These are phyloP conservation scores for Penicillium sp. DNA, from an alignment of 2,329 filamentous ascomycete species.

Conservation along the genomic window DNA sequence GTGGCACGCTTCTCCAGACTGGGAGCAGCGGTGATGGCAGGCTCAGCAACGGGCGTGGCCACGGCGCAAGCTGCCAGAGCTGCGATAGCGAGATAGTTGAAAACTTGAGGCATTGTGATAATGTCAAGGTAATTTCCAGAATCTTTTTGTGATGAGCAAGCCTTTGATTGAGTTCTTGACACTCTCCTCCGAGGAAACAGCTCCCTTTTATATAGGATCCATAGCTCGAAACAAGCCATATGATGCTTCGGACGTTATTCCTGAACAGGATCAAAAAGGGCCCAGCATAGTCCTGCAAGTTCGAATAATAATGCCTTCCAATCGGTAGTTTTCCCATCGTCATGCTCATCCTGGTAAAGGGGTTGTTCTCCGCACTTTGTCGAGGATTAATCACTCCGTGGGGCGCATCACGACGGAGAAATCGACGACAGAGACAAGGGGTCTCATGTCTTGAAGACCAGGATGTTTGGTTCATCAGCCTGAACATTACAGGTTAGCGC, in stretches of 20 bases:
- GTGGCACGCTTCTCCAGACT: slow-evolving; percentile 18
- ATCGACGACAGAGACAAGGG: not conserved
- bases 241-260: not conserved
- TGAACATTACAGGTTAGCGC: not conserved
- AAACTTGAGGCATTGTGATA: slow-evolving; percentile 5
- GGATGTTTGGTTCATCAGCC: not conserved
- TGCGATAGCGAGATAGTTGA: slow-evolving; percentile 1
- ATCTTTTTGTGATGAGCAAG: not conserved
- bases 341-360: slow-evolving; percentile 3
- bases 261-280: slow-evolving; percentile 4
- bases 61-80: slow-evolving; percentile 7
- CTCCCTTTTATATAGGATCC: not conserved
- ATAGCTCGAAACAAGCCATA: slow-evolving; percentile 5
- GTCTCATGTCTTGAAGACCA: not conserved
- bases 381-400: not conserved
- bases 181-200: not conserved
- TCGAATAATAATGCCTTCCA: not conserved
- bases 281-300: not conserved
- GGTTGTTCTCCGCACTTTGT: not conserved
- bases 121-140: slow-evolving; percentile 3
- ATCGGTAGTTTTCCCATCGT: not conserved
- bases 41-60: slow-evolving; percentile 6
- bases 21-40: slow-evolving; percentile 12
- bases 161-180: not conserved
- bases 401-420: slow-evolving; percentile 4